Conservation (phyloP, 2,329 filamentous ascomycete genomes). For the Diaporthe sp. region DNA sequence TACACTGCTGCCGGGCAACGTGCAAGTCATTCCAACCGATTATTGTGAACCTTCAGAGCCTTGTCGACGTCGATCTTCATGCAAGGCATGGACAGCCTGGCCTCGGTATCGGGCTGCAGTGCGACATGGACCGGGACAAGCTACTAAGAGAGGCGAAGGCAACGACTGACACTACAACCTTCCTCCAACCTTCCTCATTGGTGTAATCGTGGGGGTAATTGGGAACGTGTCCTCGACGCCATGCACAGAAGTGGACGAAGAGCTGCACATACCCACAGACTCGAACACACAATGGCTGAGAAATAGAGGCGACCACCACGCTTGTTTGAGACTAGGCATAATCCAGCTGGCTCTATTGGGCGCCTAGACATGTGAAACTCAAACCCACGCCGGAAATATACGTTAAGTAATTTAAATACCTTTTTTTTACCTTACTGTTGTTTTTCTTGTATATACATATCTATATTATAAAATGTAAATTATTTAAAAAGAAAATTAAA, state of each 20-base stretch:
- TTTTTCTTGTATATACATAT: neutral
- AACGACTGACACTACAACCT: constrained; percentile 12
- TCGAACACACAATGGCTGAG: neutral
- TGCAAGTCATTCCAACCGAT: constrained; percentile 2
- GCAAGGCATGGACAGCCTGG: constrained; percentile 13
- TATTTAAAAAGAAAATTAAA: too few species aligned
- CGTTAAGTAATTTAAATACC: neutral
- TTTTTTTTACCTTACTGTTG: too few species aligned
- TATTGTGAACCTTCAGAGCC: constrained; percentile 11
- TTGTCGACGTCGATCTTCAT: constrained; percentile 6
- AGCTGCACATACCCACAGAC: neutral
- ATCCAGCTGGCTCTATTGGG: neutral
- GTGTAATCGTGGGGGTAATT: constrained; percentile 3
- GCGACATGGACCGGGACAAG: constrained; percentile 22
- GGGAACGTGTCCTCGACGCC: neutral
- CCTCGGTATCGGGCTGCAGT: constrained; percentile 14
- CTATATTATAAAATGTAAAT: neutral
- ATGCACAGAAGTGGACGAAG: neutral
- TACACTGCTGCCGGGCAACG: constrained; percentile 11
- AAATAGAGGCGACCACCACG: neutral
- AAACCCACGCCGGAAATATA: neutral
- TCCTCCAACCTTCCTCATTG: constrained; percentile 17
- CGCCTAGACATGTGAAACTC: constrained; percentile 1
- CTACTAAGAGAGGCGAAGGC: constrained; percentile 21
- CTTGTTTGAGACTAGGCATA: neutral